Conservation (phyloP, 225 moss, liverwort and hornwort species). For the Thuidium tamariscinum region DNA sequence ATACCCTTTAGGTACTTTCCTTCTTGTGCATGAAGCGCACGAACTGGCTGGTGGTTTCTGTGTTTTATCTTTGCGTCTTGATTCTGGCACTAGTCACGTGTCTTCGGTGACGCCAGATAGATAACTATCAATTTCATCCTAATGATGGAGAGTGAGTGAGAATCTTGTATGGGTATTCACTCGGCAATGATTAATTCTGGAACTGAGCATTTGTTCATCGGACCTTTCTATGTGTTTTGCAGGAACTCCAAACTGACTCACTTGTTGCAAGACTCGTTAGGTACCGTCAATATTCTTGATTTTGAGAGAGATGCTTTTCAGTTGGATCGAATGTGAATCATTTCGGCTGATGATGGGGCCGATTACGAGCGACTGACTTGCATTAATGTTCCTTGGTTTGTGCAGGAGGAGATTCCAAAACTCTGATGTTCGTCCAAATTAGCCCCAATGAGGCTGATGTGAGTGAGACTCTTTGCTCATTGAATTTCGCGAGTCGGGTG, state of each 20-base stretch:
- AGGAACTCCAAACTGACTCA: conserved; percentile 98
- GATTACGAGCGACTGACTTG: not conserved
- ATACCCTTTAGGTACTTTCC: conserved; percentile 61
- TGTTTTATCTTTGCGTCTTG: too few relatives aligned
- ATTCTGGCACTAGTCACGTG: not conserved
- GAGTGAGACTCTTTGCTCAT: conserved; percentile 73
- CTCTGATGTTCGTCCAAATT: conserved; percentile 93
- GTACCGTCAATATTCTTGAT: not conserved
- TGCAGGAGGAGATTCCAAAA: conserved; percentile 91
- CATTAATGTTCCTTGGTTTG: not conserved
- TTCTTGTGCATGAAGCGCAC: not conserved
- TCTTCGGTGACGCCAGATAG: not conserved
- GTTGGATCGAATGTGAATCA: too few relatives aligned
- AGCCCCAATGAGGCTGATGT: conserved; percentile 85
- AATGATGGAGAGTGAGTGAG: not conserved
- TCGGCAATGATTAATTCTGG: not conserved
- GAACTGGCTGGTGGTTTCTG: not conserved
- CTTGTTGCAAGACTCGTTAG: conserved; percentile 87
- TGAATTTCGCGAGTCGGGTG: conserved; percentile 95
- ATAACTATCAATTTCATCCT: not conserved
- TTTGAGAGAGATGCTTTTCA: not conserved
- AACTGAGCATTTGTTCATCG: not conserved
- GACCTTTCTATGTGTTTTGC: not conserved
- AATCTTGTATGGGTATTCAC: too few relatives aligned
- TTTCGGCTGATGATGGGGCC: too few relatives aligned